These are phyloP conservation scores for Coniochaeta prunicola DNA, from an alignment of 2,329 filamentous ascomycete genomes.

Conservation along the genomic window DNA sequence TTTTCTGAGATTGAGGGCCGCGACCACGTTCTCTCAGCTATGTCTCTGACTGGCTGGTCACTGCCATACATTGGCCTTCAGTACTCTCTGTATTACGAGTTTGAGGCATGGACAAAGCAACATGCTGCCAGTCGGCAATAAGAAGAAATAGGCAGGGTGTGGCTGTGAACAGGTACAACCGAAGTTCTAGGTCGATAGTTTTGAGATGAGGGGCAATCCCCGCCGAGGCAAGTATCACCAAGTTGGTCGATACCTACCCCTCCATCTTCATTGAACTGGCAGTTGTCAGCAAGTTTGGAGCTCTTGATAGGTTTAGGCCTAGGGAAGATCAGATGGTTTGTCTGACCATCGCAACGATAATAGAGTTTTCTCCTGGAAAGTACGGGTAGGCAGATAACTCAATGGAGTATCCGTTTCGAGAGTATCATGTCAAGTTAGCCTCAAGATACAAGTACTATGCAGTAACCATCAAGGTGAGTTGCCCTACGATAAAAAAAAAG, in stretches of 20 bases:
- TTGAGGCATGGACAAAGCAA: no score
- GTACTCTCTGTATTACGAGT: background rate
- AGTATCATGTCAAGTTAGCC: no score
- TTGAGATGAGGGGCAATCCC: background rate
- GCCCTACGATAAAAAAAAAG: background rate
- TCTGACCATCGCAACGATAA: background rate
- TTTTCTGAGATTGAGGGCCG: background rate
- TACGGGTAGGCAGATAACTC: no score
- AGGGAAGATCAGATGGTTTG: background rate
- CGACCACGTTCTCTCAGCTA: background rate
- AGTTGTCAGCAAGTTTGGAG: background rate
- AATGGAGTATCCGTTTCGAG: no score
- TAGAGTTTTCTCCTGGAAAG: background rate
- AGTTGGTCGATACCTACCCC: background rate
- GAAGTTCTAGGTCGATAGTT: background rate
- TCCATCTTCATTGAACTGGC: background rate
- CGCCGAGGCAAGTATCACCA: background rate
- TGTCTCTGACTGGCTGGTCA: background rate
- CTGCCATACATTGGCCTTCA: background rate
- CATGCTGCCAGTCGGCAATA: background rate
- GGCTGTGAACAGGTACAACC: background rate
- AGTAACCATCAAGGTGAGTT: background rate
- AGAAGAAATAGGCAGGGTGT: background rate
- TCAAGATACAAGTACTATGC: background rate
- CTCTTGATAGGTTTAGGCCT: background rate